Base-by-base conservation (phyloP, 129 eudicot species). In the Helianthus annuus region DNA sequence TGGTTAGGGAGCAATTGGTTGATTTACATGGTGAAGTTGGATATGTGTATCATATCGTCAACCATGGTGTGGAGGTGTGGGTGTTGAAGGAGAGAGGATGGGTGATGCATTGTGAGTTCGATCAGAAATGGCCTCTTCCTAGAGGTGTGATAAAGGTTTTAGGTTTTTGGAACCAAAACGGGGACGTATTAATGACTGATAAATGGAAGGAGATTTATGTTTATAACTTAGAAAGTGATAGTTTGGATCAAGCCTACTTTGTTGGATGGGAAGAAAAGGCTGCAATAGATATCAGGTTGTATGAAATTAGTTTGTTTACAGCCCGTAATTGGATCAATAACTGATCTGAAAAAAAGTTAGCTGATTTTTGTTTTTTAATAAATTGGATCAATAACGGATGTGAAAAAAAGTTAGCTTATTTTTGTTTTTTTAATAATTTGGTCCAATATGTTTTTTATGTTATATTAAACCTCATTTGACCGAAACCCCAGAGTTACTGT, bases 111-210 rank as follows among this genome's bases (percentile, higher is more conserved):
- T 36, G 63, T 53, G 32, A 44, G 12, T n/a, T 69, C n/a, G 6
- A n/a, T 11, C 48, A n/a, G 10, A 52, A n/a, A 69, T 17, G 63
- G 63, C 63, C 51, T 19, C 22, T 19, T 19, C 22, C 22, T 19
- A 19, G 22, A 0, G 22, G 22, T 19, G 22, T 19, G 22, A 19
- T 19, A 54, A 69, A 36, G 38, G 52, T 69, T 69, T 38, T 38
- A 10, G 74, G 64, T 38, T 53, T 17, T 53, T 69, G 74, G 64
- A 69, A 69, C 38, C 14, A 69, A 15, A 45, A 36, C 5, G 51
- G 51, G 74, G 22, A 69, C 64, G 45, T 53, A 2, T 10, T 69
- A 5, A 6, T 69, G 64, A 54, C 19, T 1, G 10, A 69, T 34
- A 0, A 0, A 0, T 0, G 32, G 32, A 16, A 54, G 7, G 17